Conservation (phyloP, 805 yeast genomes). For the Monosporozyma siamensis region DNA sequence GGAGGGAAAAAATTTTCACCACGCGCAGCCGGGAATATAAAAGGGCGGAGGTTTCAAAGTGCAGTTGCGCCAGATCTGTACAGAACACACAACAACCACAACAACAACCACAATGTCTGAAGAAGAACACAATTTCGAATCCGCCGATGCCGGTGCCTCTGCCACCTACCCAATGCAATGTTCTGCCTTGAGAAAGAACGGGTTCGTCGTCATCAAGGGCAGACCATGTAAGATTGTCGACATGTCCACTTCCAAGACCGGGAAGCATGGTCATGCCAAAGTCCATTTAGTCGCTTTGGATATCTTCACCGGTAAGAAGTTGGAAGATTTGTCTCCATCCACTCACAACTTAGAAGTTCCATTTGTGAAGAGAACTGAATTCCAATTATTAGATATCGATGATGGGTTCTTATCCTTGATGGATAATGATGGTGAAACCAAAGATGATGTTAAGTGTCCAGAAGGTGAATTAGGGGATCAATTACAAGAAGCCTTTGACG, state of each 20-base stretch:
- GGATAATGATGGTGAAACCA: constrained; percentile 96
- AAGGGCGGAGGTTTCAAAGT: too few species aligned
- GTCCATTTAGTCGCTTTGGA: constrained; percentile 98
- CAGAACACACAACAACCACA: too few species aligned
- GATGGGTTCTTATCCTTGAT: constrained; percentile 95
- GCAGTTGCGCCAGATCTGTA: too few species aligned
- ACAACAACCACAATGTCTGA: constrained; percentile 25
- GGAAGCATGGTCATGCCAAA: constrained; percentile 99
- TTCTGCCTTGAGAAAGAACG: constrained; percentile 99
- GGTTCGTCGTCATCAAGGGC: constrained; percentile 96
- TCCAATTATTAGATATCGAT: constrained; percentile 94
- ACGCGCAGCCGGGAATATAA: too few species aligned
- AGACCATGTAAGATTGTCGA: constrained; percentile 99
- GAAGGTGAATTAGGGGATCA: constrained; percentile 96
- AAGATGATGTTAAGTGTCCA: constrained; percentile 98
- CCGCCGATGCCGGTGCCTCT: constrained; percentile 99
- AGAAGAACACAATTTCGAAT: constrained; percentile 83
- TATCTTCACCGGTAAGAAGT: constrained; percentile 98
- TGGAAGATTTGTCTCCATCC: constrained; percentile 99
- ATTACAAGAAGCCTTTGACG: constrained; percentile 88
- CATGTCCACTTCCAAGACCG: constrained; percentile 99
- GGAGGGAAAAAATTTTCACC: too few species aligned
- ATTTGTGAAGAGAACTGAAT: constrained; percentile 91
- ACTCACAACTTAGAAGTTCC: constrained; percentile 99
- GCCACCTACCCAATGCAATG: constrained; percentile 98